Evolutionary conservation across 2,329 filamentous ascomycete genomes (phyloP).

Genomic region (Xylariaceae sp.): DNA sequence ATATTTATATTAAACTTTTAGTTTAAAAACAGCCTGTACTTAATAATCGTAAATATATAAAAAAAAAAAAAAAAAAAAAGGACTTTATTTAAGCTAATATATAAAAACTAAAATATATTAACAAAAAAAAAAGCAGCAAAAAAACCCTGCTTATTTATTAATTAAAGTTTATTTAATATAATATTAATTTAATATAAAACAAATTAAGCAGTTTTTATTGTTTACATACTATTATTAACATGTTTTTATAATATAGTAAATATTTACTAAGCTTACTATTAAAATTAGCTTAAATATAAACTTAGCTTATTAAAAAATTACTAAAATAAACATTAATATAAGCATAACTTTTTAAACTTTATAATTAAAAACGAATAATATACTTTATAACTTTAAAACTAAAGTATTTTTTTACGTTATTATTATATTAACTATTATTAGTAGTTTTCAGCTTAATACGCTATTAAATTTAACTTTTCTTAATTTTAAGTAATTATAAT

Average conservation of each 20-base stretch:
- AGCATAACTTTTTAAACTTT: neutral
- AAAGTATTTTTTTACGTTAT: constrained; percentile 5
- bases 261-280: constrained; percentile 4
- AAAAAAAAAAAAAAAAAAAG: neutral
- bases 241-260: neutral
- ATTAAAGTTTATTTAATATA: neutral
- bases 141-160: constrained; percentile 2
- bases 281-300: constrained; percentile 9
- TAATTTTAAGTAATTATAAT: too few relatives aligned
- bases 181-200: neutral
- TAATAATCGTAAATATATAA: neutral
- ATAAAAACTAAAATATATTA: too few relatives aligned
- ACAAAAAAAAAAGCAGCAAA: neutral
- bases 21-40: neutral
- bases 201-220: neutral
- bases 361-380: constrained; percentile 1
- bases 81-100: too few relatives aligned
- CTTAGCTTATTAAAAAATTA: neutral
- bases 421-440: neutral
- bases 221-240: neutral
- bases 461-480: neutral
- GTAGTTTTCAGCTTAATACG: neutral
- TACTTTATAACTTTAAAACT: constrained; percentile 2
- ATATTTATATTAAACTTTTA: neutral
- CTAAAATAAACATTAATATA: neutral